Percentiles rank a stretch among this genome's conserved stretches.
Conservation (phyloP, 164 flowering plant species). For the Malania oleifera region DNA sequence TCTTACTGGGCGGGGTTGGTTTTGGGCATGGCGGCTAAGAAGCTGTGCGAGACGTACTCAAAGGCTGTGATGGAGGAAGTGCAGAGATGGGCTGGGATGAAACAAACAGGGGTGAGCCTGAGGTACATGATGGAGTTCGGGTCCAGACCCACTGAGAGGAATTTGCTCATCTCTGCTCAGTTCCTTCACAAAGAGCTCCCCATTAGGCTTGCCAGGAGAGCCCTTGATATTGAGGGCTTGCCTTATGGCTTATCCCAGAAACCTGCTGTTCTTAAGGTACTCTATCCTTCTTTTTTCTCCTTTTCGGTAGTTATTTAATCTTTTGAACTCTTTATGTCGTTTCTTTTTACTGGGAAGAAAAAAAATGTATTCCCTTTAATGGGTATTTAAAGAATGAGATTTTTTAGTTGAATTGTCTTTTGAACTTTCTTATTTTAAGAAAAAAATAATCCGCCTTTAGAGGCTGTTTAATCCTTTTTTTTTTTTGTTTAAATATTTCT, state of each 20-base stretch:
- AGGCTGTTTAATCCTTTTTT: no score
- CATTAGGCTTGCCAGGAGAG: slow-evolving; percentile 77
- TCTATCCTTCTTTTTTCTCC: no score
- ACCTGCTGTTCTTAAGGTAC: slow-evolving; percentile 79
- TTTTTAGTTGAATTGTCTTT: no score
- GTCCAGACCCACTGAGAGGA: slow-evolving; percentile 49
- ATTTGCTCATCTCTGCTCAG: slow-evolving; percentile 76
- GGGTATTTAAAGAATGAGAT: no score
- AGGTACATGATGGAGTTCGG: slow-evolving; percentile 95
- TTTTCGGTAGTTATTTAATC: neutral
- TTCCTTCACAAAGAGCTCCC: slow-evolving; percentile 92
- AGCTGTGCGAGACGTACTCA: slow-evolving; percentile 40
- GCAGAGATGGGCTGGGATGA: neutral
- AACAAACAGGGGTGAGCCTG: slow-evolving; percentile 76
- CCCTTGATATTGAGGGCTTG: slow-evolving; percentile 64
- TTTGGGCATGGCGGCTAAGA: slow-evolving; percentile 17
- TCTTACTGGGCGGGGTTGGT: no score
- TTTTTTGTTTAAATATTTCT: no score
- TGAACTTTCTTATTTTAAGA: no score
- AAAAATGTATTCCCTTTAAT: no score
- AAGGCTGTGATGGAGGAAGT: slow-evolving; percentile 19
- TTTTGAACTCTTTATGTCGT: neutral
- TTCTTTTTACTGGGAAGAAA: no score
- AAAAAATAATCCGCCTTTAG: no score
- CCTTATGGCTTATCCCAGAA: slow-evolving; percentile 81